Evolutionary conservation across 2,329 filamentous ascomycete genomes (phyloP).

Genomic region (Fusarium odoratissimum): DNA sequence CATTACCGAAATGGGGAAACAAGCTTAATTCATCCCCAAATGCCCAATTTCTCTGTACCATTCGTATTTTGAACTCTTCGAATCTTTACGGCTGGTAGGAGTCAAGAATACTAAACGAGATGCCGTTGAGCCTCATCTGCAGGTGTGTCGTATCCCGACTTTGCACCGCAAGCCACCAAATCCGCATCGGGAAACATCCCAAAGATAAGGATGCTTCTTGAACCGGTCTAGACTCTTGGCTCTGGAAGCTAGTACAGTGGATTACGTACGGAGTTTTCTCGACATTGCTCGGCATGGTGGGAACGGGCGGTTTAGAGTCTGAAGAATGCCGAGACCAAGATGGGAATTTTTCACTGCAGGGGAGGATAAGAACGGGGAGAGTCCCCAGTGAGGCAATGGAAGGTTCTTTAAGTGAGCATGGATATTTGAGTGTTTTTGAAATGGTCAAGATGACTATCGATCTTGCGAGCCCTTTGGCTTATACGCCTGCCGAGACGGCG

Average conservation of each 20-base stretch:
- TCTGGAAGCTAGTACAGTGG: slow-evolving; percentile 13
- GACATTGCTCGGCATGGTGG: slow-evolving; percentile 28
- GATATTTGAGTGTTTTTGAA: neutral
- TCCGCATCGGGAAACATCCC: neutral
- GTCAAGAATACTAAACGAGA: neutral
- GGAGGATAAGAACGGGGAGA: neutral
- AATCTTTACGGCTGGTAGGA: neutral
- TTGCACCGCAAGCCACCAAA: slow-evolving; percentile 5
- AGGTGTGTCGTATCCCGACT: slow-evolving; percentile 7
- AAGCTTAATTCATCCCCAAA: slow-evolving; percentile 7
- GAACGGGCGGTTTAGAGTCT: neutral
- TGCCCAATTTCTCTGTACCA: too few species aligned
- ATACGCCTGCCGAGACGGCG: slow-evolving; percentile 40
- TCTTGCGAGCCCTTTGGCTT: slow-evolving; percentile 15
- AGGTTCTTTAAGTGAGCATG: too few species aligned
- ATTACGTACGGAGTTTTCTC: slow-evolving; percentile 26
- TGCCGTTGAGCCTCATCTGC: slow-evolving; percentile 27
- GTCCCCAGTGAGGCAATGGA: fast-evolving
- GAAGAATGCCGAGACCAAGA: slow-evolving; percentile 2
- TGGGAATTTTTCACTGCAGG: neutral
- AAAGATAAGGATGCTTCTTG: slow-evolving; percentile 11
- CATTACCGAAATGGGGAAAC: slow-evolving; percentile 11
- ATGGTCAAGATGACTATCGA: slow-evolving; percentile 17
- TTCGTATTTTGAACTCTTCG: too few species aligned
- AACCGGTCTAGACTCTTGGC: slow-evolving; percentile 10